Evolutionary conservation across 2,329 filamentous ascomycete genomes (phyloP), one percentile per base, ranked within the genome.

Genomic region (Cordyceps farinosa): DNA sequence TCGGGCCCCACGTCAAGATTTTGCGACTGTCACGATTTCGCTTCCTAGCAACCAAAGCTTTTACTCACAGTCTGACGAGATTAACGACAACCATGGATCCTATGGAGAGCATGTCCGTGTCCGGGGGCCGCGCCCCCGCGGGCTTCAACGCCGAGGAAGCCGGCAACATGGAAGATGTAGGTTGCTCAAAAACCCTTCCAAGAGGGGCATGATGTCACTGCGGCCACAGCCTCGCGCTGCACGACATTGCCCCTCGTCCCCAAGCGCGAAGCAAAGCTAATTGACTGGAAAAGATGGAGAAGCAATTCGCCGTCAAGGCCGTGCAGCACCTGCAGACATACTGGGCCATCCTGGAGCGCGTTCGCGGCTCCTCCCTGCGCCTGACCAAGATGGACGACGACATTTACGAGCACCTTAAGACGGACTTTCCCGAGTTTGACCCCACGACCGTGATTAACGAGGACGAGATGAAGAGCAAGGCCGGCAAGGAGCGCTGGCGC

Each of bases 301-400:
- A 97, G 84, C 95, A 98, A 78, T 99, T 99, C 73, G 95, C 95
- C 36, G 95, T 99, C 71, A 98, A 98, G 83, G 90, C 90, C 58
- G 95, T 98, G 44, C 91, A 97, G 77, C 95, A 99, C 77, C 91
- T 99, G 84, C 86, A 91, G 73, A 97, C 94, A 55, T 98, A 99
- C 84, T 99, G 94, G 94, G 83, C 88, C 59, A 94, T 99, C 73
- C 90, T 99, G 70, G 90, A 97, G 78, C 92, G 90, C 74, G 86
- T 96, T 69, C 91, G 87, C 70, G 95, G 94, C 69, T 97, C 92
- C n/a, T 81, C 88, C 66, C 83, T 99, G 65, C 90, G 92, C 66
- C 86, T 99, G 67, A 99, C 95, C 66, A 95, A 94, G 80, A 85
- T 96, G 71, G 95, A 99, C 79, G 89, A 98, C 75, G 92, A 97